Evolutionary conservation across 2,329 filamentous ascomycete species (phyloP), one percentile per base, ranked within the genome.

Genomic region (Ceratocystis huliohia): DNA sequence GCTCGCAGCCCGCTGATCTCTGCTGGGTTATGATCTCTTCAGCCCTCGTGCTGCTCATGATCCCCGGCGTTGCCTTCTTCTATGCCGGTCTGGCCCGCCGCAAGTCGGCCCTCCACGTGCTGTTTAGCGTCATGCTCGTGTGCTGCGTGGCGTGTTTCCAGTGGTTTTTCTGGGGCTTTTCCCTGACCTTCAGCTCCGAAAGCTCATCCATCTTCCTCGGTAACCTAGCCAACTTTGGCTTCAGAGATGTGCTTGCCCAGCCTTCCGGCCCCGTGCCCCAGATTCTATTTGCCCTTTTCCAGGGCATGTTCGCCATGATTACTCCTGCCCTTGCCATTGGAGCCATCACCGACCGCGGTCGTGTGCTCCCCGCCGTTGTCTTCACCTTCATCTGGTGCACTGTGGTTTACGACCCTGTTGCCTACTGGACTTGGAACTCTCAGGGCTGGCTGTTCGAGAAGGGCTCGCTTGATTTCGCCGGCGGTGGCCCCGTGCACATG

Each of bases 141-240:
- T 84, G 88, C 3, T 88, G 84, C 10, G 84, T 95, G 70, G 84
- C 91, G 68, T 87, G 85, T 63, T 95, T 96, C 77, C 90, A 96
- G 74, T 96, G 91, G 91, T 96, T 95, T 80, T 93, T 96, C 80
- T 96, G 91, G 91, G 91, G 91, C 61, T 96, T 93, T 76, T 93
- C 88, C 10, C 79, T 96, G 64, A 82, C 89, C 69, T 96, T 95
- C 76, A 91, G 89, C 5, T 89, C 91, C 75, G 84, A 84, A 25
- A 89, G 89, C 67, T 88, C 87, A 71, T 81, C 81, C 70, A n/a
- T 59, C 13, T 96, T 85, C 78, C 87, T 96, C 68, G 91, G 91
- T 59, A 83, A 91, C 70, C 80, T 96, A 61, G 80, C 83, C 70
- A 92, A 95, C 80, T 87, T 96, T 72, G 91, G 89, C 44, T 83